These are phyloP conservation scores for Ailanthus altissimus DNA, from an alignment of 345 rosid genomes.

Conservation along the genomic window DNA sequence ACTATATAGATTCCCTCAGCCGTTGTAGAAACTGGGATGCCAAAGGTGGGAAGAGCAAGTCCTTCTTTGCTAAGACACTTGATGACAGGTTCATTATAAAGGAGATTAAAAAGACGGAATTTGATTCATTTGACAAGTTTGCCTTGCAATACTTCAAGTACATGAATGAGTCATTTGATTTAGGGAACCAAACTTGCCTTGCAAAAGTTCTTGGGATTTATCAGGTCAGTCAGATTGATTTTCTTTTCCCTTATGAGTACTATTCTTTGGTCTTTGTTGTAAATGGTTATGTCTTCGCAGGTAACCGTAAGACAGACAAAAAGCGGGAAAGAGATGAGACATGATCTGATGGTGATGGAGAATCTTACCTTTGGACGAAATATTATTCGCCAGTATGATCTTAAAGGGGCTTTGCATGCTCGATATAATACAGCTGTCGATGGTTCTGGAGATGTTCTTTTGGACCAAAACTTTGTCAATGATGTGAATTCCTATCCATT, in stretches of 20 bases:
- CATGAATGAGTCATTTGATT: slow-evolving; percentile 70
- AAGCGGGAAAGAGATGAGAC: slow-evolving; percentile 76
- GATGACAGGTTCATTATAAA: slow-evolving; percentile 88
- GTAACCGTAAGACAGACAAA: slow-evolving; percentile 74
- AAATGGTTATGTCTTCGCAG: slow-evolving; percentile 41
- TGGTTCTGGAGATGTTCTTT: slow-evolving; percentile 72
- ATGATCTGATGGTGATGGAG: slow-evolving; percentile 98
- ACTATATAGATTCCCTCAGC: slow-evolving; percentile 80
- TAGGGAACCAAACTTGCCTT: slow-evolving; percentile 88
- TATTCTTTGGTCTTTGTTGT: not conserved
- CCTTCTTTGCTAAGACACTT: slow-evolving; percentile 80
- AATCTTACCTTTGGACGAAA: slow-evolving; percentile 76
- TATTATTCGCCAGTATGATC: slow-evolving; percentile 84
- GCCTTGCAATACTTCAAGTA: slow-evolving; percentile 79
- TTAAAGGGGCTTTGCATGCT: slow-evolving; percentile 88
- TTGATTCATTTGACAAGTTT: slow-evolving; percentile 82
- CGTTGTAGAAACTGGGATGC: slow-evolving; percentile 96
- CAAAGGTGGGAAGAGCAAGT: slow-evolving; percentile 95
- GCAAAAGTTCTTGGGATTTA: slow-evolving; percentile 95
- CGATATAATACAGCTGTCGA: slow-evolving; percentile 56
- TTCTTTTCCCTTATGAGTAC: not conserved
- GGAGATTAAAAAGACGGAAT: slow-evolving; percentile 94
- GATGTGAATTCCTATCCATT: slow-evolving; percentile 92
- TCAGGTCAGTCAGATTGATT: slow-evolving; percentile 56
- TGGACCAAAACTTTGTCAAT: slow-evolving; percentile 93